Base-by-base conservation (phyloP, 805 yeast genomes). In the Aciculoconidium aculeatum region DNA sequence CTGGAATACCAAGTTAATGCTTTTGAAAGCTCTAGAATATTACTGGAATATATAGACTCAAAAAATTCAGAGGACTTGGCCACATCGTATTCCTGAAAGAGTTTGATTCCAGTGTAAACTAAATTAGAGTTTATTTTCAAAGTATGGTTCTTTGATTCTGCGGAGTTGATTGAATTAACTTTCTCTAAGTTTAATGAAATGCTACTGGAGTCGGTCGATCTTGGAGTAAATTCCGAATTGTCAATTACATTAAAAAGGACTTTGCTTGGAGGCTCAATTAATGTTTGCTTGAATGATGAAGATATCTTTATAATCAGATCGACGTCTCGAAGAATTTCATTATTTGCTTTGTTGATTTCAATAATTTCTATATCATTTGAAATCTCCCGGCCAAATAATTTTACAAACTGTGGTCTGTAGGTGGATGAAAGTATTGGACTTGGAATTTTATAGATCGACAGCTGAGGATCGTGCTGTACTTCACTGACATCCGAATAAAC, bases 191-290 rank as follows among this genome's bases (percentile, higher is more conserved):
- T 35, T 19, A 51, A 47, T 1, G 52, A 34, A 7, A 58, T 37
- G 2, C 55, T 49, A 1, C 59, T 39, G 4, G 45, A 31, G 32
- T 58, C 66, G 2, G 53, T 38, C 5, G 65, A 56, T 3, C 40
- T 27, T 1, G 69, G 67, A 4, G 68, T 41, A 31, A 47, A 61
- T 25, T 61, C 65, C 3, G 38, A 27, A 36, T 61, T 64, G 36
- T 64, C 70, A 13, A 64, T 47, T 1, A 64, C 40, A 2, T 58
- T 58, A n/a, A 61, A 34, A 10, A 58, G 31, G 12, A 58, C 45
- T 21, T 54, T 50, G 24, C 47, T 43, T 15, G 10, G 29, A 24
- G n/a, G n/a, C n/a, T n/a, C n/a, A n/a, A n/a, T n/a, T n/a, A n/a
- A n/a, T n/a, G n/a, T n/a, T n/a, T n/a, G n/a, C n/a, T n/a, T n/a